Base-by-base conservation (phyloP, 2,329 filamentous ascomycete species). In the Colletotrichum musicola region DNA sequence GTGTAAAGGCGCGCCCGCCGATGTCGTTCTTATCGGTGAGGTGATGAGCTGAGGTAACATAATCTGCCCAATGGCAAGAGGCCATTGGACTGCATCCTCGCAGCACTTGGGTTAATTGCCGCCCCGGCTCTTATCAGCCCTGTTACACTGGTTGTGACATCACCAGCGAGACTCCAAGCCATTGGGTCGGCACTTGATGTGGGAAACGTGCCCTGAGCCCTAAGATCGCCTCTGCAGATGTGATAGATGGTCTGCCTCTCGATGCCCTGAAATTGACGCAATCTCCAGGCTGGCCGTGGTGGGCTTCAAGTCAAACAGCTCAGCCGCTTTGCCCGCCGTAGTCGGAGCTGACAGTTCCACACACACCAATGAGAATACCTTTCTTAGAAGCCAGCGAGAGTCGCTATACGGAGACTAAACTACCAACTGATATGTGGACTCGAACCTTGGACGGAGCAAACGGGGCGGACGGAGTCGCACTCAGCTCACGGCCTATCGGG, bases 21-120 rank as follows among this genome's bases (percentile, higher is more conserved):
- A 68, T 65, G 65, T 68, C 62, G 65, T 65, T 25, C 49, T 62
- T 68, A 68, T 66, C 66, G 66, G 42, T 49, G 60, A 56, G 50
- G 22, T n/a, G 40, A 56, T 55, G 60, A 38, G 51, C 50, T 49
- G 60, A 47, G 40, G 40, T 49, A 49, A 65, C 40, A 55, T 46
- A 65, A 68, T 68, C 58, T 50, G 50, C 35, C 55, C 30, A 65
- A 42, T 42, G 13, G 20, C 40, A 42, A 14, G 16, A 18, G 46
- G 46, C 46, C 16, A 12, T 49, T 18, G 12, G 4, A 30, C 44
- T 35, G 27, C 25, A 25, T 14, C 60, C 25, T 56, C 35, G 22
- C 20, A 47, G 47, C 14, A 20, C 46, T 9, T 49, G 18, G 12
- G 16, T 18, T 22, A 49, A 49, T 49, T 18, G 46, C 20, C n/a